Evolutionary conservation across 2,329 filamentous ascomycete species (phyloP).

Genomic region (Moelleriella libera): DNA sequence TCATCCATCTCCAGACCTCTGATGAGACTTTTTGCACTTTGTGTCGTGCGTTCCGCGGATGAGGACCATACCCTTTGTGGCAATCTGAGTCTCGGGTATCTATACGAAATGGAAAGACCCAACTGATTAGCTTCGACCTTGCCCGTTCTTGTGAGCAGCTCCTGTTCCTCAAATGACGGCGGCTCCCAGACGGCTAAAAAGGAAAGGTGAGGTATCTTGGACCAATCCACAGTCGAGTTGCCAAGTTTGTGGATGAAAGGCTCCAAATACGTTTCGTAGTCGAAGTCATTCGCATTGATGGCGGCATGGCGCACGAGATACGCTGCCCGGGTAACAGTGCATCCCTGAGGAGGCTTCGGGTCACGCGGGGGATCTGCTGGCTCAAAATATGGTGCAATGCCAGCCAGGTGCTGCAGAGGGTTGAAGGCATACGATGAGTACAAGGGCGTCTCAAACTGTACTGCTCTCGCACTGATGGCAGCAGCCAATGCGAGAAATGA

Average conservation of each 20-base stretch:
- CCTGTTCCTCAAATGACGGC: slow-evolving; percentile 40
- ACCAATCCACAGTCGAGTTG: slow-evolving; percentile 46
- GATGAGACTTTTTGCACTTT: slow-evolving; percentile 43
- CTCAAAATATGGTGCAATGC: slow-evolving; percentile 44
- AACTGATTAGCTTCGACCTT: slow-evolving; percentile 44
- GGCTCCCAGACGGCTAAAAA: slow-evolving; percentile 43
- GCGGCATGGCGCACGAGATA: slow-evolving; percentile 46
- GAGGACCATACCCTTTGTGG: slow-evolving; percentile 47
- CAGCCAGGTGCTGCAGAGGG: slow-evolving; percentile 37
- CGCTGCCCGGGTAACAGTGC: slow-evolving; percentile 33
- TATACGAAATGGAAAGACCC: slow-evolving; percentile 38
- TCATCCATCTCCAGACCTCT: slow-evolving; percentile 38
- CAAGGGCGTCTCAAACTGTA: slow-evolving; percentile 11
- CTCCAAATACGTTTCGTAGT: slow-evolving; percentile 42
- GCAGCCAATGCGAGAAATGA: background rate
- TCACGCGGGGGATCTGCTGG: slow-evolving; percentile 28
- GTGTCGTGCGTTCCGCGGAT: slow-evolving; percentile 45
- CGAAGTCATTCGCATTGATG: slow-evolving; percentile 45
- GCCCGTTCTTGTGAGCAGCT: slow-evolving; percentile 48
- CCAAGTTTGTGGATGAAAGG: slow-evolving; percentile 42
- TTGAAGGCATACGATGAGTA: slow-evolving; percentile 36
- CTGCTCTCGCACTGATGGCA: background rate
- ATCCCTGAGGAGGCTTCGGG: slow-evolving; percentile 28
- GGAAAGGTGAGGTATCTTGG: slow-evolving; percentile 34
- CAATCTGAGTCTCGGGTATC: slow-evolving; percentile 38